These are phyloP conservation scores for Fragaria vesca DNA, from an alignment of 306 rosid genomes.

Conservation along the genomic window DNA sequence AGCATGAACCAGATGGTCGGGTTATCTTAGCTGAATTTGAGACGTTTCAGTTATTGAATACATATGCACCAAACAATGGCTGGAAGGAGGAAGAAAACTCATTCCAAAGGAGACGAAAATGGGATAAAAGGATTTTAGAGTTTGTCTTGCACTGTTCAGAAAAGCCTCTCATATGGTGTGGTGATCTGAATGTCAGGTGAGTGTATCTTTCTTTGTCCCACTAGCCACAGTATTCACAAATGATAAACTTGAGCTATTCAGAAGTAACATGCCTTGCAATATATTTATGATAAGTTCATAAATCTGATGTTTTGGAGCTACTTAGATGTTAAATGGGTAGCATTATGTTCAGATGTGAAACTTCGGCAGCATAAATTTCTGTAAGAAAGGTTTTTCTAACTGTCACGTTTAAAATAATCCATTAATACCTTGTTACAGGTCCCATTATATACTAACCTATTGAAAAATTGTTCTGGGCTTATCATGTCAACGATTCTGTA, in stretches of 20 bases:
- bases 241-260: background rate
- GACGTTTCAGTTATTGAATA: constrained; percentile 70
- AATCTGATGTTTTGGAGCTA: background rate
- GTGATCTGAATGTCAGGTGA: constrained; percentile 97
- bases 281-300: background rate
- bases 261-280: constrained; percentile 6
- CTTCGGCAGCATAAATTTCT: background rate
- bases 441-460: background rate
- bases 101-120: constrained; percentile 91
- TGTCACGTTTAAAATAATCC: background rate
- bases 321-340: background rate
- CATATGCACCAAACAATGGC: constrained; percentile 92
- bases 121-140: constrained; percentile 91
- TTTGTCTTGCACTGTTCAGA: constrained; percentile 72
- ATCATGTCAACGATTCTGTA: background rate
- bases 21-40: constrained; percentile 91
- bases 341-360: background rate
- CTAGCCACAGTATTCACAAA: constrained; percentile 17
- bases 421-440: background rate
- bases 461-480: background rate
- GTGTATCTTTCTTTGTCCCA: constrained; percentile 21
- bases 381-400: background rate
- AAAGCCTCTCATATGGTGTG: constrained; percentile 97
- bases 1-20: constrained; percentile 93
- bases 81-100: constrained; percentile 98